A percentile compares a stretch with the other conserved stretches of the same genome.
Evolutionary conservation across 371 early-diverging fungal genomes (phyloP).

Genomic region (Mucor piriformis): DNA sequence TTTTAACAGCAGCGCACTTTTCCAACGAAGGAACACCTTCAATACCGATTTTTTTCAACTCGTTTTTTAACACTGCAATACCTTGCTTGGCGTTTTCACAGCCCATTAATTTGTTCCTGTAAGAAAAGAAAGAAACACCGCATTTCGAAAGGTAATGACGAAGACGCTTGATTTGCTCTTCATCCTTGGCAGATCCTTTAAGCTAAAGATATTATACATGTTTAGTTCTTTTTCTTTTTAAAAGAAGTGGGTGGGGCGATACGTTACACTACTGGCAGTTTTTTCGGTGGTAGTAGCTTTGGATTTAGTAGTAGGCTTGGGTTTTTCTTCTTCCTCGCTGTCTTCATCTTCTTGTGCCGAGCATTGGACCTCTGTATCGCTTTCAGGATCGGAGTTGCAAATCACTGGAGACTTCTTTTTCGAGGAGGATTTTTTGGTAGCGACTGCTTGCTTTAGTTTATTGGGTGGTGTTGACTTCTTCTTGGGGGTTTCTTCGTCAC

Average conservation of each 20-base stretch:
- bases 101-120: constrained; percentile 30
- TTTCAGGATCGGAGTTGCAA: no score
- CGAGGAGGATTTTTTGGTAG: background rate
- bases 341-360: background rate
- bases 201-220: background rate
- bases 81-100: constrained; percentile 23
- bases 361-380: constrained; percentile 4
- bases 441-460: background rate
- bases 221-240: background rate
- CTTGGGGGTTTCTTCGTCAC: background rate
- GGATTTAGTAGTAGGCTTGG: background rate
- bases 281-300: background rate
- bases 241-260: background rate
- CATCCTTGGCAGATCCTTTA: constrained; percentile 11
- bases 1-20: constrained; percentile 48
- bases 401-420: no score
- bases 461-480: background rate
- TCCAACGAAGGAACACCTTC: constrained; percentile 44
- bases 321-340: background rate
- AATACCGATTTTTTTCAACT: constrained; percentile 30
- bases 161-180: constrained; percentile 45
- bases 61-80: constrained; percentile 20
- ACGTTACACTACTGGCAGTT: background rate
- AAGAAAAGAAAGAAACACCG: constrained; percentile 28
- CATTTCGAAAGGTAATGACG: constrained; percentile 47